Evolutionary conservation across 1,284 basidiomycete genomes (phyloP).

Genomic region (Mixia osmundae): DNA sequence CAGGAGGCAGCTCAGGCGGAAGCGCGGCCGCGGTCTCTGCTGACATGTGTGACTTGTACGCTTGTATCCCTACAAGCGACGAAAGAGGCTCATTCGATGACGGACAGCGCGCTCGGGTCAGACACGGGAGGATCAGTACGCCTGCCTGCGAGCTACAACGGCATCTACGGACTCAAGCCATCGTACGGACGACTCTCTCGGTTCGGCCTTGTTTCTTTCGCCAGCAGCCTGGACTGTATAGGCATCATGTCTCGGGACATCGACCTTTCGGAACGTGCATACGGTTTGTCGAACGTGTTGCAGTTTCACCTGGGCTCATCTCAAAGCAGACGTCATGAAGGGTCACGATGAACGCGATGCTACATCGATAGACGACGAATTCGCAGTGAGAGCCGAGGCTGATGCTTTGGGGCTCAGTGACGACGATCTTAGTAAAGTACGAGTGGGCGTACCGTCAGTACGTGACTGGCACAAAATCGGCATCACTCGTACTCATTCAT

Average conservation of each 20-base stretch:
- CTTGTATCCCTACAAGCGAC: slow-evolving; percentile 5
- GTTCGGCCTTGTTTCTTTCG: slow-evolving; percentile 77
- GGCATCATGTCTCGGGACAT: slow-evolving; percentile 48
- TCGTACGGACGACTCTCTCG: slow-evolving; percentile 79
- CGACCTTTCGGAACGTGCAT: slow-evolving; percentile 27
- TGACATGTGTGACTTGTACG: slow-evolving; percentile 53
- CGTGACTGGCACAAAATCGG: neutral
- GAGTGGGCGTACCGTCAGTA: slow-evolving; percentile 34
- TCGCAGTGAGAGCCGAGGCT: slow-evolving; percentile 19
- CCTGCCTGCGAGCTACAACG: slow-evolving; percentile 81
- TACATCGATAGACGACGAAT: slow-evolving; percentile 35
- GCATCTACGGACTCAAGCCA: slow-evolving; percentile 75
- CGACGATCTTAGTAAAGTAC: slow-evolving; percentile 18
- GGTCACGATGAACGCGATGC: slow-evolving; percentile 51
- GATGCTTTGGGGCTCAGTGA: neutral
- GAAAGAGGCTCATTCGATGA: too few species aligned
- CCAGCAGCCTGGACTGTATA: slow-evolving; percentile 83
- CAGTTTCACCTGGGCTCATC: neutral
- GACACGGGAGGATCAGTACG: slow-evolving; percentile 91
- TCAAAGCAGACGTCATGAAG: slow-evolving; percentile 34
- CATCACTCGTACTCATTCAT: neutral
- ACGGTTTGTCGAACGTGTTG: slow-evolving; percentile 37
- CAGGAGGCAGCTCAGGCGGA: slow-evolving; percentile 63
- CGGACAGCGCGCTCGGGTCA: slow-evolving; percentile 53
- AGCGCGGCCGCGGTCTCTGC: slow-evolving; percentile 59